A percentile compares a stretch with the other conserved stretches of the same genome.
phyloP scores from a whole-genome alignment of 2,329 filamentous ascomycete genomes.

The Rachicladosporium sp. region DNA sequence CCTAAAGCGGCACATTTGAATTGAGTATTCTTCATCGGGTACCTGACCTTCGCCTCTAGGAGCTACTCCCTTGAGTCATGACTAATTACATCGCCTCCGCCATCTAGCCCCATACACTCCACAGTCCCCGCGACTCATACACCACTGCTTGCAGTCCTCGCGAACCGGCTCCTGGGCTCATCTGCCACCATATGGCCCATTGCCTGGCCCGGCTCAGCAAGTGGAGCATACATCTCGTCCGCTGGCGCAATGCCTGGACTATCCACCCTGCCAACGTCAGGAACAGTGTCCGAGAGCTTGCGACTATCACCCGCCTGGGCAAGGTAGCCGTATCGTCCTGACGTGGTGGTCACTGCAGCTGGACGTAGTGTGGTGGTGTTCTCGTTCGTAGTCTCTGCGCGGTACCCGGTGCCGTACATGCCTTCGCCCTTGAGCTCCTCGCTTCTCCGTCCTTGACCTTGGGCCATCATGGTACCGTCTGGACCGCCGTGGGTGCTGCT shows the following conservation, averaged over 20 bases:
- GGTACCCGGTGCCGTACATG: slow-evolving; percentile 12
- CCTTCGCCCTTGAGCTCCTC: neutral
- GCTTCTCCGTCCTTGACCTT: slow-evolving; percentile 1
- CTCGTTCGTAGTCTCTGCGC: slow-evolving; percentile 4
- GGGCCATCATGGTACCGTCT: slow-evolving; percentile 2
- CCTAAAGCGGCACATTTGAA: too few relatives aligned
- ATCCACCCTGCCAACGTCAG: too few relatives aligned
- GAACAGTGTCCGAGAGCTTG: neutral
- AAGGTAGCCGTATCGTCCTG: slow-evolving; percentile 1
- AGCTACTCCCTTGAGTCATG: too few relatives aligned
- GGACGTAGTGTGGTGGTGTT: slow-evolving; percentile 2
- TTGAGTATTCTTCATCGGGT: too few relatives aligned
- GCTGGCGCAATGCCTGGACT: too few relatives aligned
- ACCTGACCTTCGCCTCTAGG: too few relatives aligned
- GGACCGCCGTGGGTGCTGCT: slow-evolving; percentile 3
- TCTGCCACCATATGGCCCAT: slow-evolving; percentile 7
- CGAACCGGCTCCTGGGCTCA: slow-evolving; percentile 6
- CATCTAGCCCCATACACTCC: too few relatives aligned
- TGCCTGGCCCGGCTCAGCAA: slow-evolving; percentile 1
- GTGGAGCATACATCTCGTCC: neutral
- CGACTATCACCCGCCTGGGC: neutral
- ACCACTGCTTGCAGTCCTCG: slow-evolving; percentile 11
- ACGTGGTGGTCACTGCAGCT: neutral
- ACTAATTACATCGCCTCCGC: too few relatives aligned
- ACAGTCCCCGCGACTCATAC: slow-evolving; percentile 4